Evolutionary conservation across 441 rosid genomes (phyloP).

Genomic region (Cnidoscolus chayamansa): DNA sequence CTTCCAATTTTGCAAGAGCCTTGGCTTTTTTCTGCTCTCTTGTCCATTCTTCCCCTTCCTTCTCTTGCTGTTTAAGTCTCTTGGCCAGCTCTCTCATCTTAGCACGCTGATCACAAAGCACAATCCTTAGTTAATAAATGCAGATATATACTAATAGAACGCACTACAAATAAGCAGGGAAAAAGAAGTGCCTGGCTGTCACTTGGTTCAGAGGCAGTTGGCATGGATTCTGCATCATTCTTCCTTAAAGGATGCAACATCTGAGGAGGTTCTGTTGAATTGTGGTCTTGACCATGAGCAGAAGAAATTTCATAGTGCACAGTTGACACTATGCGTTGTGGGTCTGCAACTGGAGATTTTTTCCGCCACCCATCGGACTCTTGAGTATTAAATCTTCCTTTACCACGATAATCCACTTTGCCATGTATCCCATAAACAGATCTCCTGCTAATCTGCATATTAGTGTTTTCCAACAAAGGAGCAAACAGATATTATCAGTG

Average conservation of each 20-base stretch:
- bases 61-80: constrained; percentile 60
- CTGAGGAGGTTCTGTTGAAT: constrained; percentile 30
- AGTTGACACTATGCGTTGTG: constrained; percentile 27
- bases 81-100: constrained; percentile 71
- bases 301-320: constrained; percentile 39
- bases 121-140: constrained; percentile 25
- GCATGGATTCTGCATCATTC: constrained; percentile 40
- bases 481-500: constrained; percentile 27
- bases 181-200: constrained; percentile 48
- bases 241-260: constrained; percentile 33
- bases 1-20: constrained; percentile 78
- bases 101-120: constrained; percentile 49
- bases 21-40: constrained; percentile 82
- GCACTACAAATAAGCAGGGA: constrained; percentile 14
- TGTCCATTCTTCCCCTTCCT: constrained; percentile 82
- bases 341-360: constrained; percentile 39
- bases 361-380: constrained; percentile 58
- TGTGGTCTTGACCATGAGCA: constrained; percentile 37
- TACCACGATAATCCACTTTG: constrained; percentile 53
- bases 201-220: constrained; percentile 37
- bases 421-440: constrained; percentile 47
- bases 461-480: constrained; percentile 31
- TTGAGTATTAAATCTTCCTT: constrained; percentile 47
- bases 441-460: constrained; percentile 52
- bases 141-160: constrained; percentile 20